Conservation (phyloP, 805 yeast species). For the Yamadazyma kitorensis region DNA sequence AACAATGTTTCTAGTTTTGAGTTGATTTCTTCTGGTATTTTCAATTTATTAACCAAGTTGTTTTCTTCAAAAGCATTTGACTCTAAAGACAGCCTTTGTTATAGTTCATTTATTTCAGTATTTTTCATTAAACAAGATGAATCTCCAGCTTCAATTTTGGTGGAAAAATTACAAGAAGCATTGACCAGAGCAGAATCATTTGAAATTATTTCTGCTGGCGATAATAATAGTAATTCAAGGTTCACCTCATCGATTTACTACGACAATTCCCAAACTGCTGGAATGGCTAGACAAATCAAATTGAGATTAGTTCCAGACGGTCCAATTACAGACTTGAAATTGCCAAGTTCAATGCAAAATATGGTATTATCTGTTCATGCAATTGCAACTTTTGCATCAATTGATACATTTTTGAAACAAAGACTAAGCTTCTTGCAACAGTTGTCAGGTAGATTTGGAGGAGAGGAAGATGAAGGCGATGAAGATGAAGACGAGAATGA, state of each 20-base stretch:
- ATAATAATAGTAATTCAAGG: slow-evolving; percentile 6
- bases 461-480: neutral
- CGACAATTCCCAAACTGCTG: slow-evolving; percentile 43
- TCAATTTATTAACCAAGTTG: slow-evolving; percentile 38
- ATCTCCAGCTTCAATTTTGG: slow-evolving; percentile 13
- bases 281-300: slow-evolving; percentile 71
- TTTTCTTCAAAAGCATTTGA: slow-evolving; percentile 25
- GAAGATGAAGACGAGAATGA: slow-evolving; percentile 2
- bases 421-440: slow-evolving; percentile 33
- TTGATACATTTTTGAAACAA: slow-evolving; percentile 46
- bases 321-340: slow-evolving; percentile 8
- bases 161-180: slow-evolving; percentile 66
- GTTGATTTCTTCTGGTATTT: slow-evolving; percentile 64
- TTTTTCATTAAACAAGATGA: slow-evolving; percentile 27
- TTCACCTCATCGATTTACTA: slow-evolving; percentile 7
- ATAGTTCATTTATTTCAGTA: slow-evolving; percentile 42
- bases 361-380: slow-evolving; percentile 54
- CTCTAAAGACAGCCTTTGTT: slow-evolving; percentile 26
- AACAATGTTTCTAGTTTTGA: slow-evolving; percentile 66
- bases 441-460: slow-evolving; percentile 9
- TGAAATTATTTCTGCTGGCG: slow-evolving; percentile 49
- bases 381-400: slow-evolving; percentile 55
- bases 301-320: slow-evolving; percentile 42
- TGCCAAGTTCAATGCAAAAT: slow-evolving; percentile 24
- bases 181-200: slow-evolving; percentile 72